Percentiles rank a stretch among this genome's conserved stretches.
phyloP scores from a whole-genome alignment of 192 early-diverging fungal species.

The Coemansia sp. region DNA sequence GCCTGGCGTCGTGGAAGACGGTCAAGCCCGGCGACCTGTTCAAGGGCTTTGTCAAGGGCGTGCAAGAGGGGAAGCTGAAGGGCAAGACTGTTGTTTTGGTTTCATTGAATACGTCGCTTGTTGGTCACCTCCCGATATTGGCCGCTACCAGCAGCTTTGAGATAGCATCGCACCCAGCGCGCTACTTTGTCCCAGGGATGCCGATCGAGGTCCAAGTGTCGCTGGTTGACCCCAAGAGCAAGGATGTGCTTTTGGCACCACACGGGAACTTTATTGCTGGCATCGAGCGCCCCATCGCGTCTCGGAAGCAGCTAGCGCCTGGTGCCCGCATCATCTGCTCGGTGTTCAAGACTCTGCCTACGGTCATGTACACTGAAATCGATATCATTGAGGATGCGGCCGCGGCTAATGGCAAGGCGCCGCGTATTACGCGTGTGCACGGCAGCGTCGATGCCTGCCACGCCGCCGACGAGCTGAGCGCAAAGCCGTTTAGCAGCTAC shows the following conservation, averaged over 20 bases:
- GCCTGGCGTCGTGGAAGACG: constrained; percentile 27
- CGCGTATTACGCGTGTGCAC: constrained; percentile 37
- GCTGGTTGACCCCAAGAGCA: constrained; percentile 23
- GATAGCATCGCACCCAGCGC: constrained; percentile 18
- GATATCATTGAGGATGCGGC: constrained; percentile 29
- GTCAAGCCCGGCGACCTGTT: constrained; percentile 46
- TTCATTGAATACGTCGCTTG: constrained; percentile 22
- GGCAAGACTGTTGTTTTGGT: constrained; percentile 22
- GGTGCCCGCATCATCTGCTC: constrained; percentile 62
- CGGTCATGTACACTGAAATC: constrained; percentile 62
- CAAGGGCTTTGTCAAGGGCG: constrained; percentile 53
- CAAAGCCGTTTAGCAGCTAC: constrained; percentile 31
- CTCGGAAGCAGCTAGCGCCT: constrained; percentile 53
- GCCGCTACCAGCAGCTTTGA: constrained; percentile 28
- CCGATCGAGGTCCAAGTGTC: constrained; percentile 49
- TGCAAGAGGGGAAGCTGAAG: constrained; percentile 16
- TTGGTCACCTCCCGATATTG: constrained; percentile 28
- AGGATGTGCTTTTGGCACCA: constrained; percentile 19
- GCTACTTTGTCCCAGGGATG: constrained; percentile 36
- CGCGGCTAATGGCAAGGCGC: constrained; percentile 6
- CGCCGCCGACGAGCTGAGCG: constrained; percentile 52
- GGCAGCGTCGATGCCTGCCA: constrained; percentile 68
- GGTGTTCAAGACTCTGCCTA: constrained; percentile 55
- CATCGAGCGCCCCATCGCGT: constrained; percentile 36
- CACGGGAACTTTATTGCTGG: constrained; percentile 60